Conservation (phyloP, 257 asterid species). For the Nicotiana benthamiana region DNA sequence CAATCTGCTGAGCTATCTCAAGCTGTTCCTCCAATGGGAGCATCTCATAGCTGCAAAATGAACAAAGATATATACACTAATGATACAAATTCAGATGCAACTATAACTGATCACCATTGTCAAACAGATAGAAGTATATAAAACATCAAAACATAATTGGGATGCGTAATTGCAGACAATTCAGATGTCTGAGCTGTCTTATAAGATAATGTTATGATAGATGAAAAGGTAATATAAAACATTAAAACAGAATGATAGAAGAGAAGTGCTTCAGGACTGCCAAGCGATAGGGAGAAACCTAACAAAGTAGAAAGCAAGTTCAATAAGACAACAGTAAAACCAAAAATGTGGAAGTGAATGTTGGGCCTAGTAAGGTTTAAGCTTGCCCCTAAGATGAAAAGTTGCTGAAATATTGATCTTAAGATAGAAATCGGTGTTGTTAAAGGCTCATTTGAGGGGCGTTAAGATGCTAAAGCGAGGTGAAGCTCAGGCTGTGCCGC, state of each 20-base stretch:
- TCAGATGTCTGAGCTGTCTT: background rate
- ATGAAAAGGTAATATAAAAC: background rate
- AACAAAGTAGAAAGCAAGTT: background rate
- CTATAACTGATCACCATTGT: background rate
- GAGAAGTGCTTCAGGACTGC: background rate
- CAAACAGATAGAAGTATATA: background rate
- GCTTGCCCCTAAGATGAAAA: background rate
- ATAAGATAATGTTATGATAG: background rate
- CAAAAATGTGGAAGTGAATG: background rate
- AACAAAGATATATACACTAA: background rate
- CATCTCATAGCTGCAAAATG: slow-evolving; percentile 70
- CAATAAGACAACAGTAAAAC: background rate
- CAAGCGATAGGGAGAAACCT: background rate
- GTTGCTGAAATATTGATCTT: background rate
- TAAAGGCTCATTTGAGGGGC: background rate
- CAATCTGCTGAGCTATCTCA: slow-evolving; percentile 80
- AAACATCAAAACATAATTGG: no score
- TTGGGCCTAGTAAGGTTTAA: background rate
- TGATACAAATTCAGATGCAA: background rate
- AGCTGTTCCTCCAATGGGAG: slow-evolving; percentile 74
- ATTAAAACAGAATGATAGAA: background rate
- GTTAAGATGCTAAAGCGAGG: background rate
- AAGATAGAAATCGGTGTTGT: background rate
- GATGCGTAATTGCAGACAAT: background rate
- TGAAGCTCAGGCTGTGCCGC: background rate